Conservation (phyloP, 805 yeast genomes). For the Barnettozyma wickerhamii region DNA sequence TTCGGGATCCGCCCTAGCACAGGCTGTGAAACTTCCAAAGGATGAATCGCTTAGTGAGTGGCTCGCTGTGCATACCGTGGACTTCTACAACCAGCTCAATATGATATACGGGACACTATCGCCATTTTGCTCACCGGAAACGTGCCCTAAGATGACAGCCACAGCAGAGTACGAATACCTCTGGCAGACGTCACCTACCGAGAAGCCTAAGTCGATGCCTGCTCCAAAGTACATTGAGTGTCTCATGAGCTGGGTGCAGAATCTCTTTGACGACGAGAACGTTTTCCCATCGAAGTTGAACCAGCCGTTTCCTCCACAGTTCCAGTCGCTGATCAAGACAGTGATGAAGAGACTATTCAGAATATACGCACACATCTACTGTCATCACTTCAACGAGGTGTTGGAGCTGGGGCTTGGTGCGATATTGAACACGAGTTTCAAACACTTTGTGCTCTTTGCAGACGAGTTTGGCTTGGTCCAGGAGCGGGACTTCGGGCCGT, state of each 20-base stretch:
- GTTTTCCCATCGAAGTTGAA: slow-evolving; percentile 88
- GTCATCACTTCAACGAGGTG: slow-evolving; percentile 96
- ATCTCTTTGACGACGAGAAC: slow-evolving; percentile 84
- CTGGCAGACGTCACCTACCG: slow-evolving; percentile 80
- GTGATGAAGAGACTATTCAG: slow-evolving; percentile 89
- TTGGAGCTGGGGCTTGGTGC: slow-evolving; percentile 89
- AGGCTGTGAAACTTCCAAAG: slow-evolving; percentile 89
- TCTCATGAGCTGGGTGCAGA: slow-evolving; percentile 93
- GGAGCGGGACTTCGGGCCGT: slow-evolving; percentile 85
- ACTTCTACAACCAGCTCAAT: slow-evolving; percentile 91
- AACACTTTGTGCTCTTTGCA: slow-evolving; percentile 86
- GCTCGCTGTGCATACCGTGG: slow-evolving; percentile 97
- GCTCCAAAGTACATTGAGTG: slow-evolving; percentile 96
- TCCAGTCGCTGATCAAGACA: slow-evolving; percentile 73
- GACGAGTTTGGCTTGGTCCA: slow-evolving; percentile 77
- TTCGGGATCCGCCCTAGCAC: slow-evolving; percentile 82
- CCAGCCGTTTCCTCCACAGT: slow-evolving; percentile 86
- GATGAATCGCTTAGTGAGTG: slow-evolving; percentile 92
- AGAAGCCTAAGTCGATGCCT: slow-evolving; percentile 77
- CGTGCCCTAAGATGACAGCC: slow-evolving; percentile 97
- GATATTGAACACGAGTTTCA: slow-evolving; percentile 88
- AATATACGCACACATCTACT: slow-evolving; percentile 94
- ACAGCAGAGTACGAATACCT: slow-evolving; percentile 94
- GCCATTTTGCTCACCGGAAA: slow-evolving; percentile 90
- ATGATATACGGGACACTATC: slow-evolving; percentile 96